phyloP scores from a whole-genome alignment of 1,139 yeast species.

The Yamadazyma conglobata region DNA sequence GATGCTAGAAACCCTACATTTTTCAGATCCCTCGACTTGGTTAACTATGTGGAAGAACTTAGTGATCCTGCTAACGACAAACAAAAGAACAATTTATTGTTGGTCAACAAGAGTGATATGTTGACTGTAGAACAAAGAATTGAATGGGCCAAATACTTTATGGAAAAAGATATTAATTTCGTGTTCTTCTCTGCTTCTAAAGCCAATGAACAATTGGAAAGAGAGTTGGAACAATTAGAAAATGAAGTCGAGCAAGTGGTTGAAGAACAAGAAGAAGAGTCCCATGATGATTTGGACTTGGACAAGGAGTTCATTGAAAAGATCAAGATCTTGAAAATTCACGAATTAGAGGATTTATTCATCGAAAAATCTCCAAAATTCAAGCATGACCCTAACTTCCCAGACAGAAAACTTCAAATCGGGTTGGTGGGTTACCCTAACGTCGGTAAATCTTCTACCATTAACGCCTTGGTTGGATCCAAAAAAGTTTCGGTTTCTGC shows the following conservation, averaged over 20 bases:
- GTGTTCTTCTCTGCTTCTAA: conserved; percentile 91
- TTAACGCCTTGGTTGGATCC: conserved; percentile 91
- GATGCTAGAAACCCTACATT: conserved; percentile 94
- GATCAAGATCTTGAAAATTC: conserved; percentile 72
- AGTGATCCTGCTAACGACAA: conserved; percentile 46
- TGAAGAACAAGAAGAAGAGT: conserved; percentile 17
- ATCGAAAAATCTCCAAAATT: conserved; percentile 77
- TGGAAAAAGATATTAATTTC: conserved; percentile 63
- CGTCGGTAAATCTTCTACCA: conserved; percentile 96
- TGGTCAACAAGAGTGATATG: conserved; percentile 93
- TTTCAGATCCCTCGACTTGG: conserved; percentile 88
- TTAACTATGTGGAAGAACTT: conserved; percentile 72
- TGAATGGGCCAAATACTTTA: conserved; percentile 84
- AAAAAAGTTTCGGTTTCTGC: conserved; percentile 96
- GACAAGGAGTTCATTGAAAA: conserved; percentile 35
- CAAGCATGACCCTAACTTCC: conserved; percentile 47
- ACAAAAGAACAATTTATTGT: conserved; percentile 68
- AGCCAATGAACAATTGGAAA: conserved; percentile 69
- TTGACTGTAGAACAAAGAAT: conserved; percentile 72
- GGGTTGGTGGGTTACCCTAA: conserved; percentile 97
- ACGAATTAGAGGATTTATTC: conserved; percentile 80
- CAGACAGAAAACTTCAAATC: conserved; percentile 71
- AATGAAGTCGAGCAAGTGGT: conserved; percentile 22
- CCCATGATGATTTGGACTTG: conserved; percentile 9
- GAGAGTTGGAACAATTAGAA: conserved; percentile 40